Evolutionary conservation across 768 basidiomycete species (phyloP).

Genomic region (Tylopilus vinaceipallidus): DNA sequence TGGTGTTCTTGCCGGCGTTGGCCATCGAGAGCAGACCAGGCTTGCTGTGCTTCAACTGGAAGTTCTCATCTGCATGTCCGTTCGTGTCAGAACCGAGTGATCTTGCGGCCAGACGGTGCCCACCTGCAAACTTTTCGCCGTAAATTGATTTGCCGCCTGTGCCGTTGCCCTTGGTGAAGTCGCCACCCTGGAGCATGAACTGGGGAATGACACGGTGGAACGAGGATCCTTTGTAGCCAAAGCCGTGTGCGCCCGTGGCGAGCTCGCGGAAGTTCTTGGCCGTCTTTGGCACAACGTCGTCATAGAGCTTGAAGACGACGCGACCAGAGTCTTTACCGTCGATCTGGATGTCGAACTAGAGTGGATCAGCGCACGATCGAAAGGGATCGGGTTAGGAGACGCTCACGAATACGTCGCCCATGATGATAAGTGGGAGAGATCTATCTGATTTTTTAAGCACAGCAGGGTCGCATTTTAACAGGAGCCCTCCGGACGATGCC

Average conservation of each 20-base stretch:
- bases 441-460: not conserved
- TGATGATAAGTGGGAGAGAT: conserved; percentile 5
- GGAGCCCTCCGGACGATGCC: conserved; percentile 12
- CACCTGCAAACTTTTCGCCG: conserved; percentile 64
- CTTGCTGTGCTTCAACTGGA: conserved; percentile 69
- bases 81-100: too few species aligned
- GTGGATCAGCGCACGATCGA: not conserved
- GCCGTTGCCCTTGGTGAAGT: conserved; percentile 69
- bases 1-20: conserved; percentile 78
- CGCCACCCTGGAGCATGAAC: conserved; percentile 92
- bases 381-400: not conserved
- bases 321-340: conserved; percentile 42
- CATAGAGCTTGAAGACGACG: conserved; percentile 84
- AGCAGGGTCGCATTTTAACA: conserved; percentile 4
- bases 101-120: too few species aligned
- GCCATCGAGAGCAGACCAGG: conserved; percentile 73
- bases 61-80: conserved; percentile 74
- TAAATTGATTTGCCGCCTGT: conserved; percentile 84
- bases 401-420: conserved; percentile 13
- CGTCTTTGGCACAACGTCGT: conserved; percentile 73
- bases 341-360: conserved; percentile 72
- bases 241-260: conserved; percentile 71
- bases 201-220: conserved; percentile 86
- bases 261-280: conserved; percentile 88
- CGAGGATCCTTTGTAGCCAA: conserved; percentile 59